Evolutionary conservation across 331 rosid genomes (phyloP).

Genomic region (Malus hybrid): DNA sequence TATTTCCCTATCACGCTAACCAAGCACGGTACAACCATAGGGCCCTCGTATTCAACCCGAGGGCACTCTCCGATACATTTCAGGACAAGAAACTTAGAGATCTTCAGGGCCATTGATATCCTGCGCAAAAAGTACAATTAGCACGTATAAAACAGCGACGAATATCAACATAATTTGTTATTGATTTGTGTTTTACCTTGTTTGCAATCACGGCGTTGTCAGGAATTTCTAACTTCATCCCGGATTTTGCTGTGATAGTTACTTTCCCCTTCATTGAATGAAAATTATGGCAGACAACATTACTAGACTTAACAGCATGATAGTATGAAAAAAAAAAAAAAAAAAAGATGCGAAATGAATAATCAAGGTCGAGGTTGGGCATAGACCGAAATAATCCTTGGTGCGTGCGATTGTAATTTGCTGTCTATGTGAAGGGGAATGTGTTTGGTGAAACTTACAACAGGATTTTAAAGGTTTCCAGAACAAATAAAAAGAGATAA

Average conservation of each 20-base stretch:
- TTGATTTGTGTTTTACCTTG: constrained; percentile 40
- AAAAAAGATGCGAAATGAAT: no score
- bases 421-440: background rate
- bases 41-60: background rate
- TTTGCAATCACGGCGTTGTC: constrained; percentile 38
- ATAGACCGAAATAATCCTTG: no score
- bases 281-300: background rate
- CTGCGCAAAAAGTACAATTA: constrained; percentile 23
- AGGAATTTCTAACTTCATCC: constrained; percentile 58
- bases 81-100: constrained; percentile 16
- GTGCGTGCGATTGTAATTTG: no score
- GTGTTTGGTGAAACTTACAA: background rate
- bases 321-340: background rate
- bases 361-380: no score
- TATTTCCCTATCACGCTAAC: constrained; percentile 12
- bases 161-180: background rate
- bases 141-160: background rate
- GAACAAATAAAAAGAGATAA: background rate
- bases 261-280: constrained; percentile 48
- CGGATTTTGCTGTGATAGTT: constrained; percentile 34
- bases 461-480: background rate
- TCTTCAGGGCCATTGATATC: constrained; percentile 57
- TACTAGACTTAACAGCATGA: background rate
- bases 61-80: background rate
- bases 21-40: background rate